Base-by-base conservation (phyloP, 192 early-diverging fungal genomes). In the Linnemannia elongata region DNA sequence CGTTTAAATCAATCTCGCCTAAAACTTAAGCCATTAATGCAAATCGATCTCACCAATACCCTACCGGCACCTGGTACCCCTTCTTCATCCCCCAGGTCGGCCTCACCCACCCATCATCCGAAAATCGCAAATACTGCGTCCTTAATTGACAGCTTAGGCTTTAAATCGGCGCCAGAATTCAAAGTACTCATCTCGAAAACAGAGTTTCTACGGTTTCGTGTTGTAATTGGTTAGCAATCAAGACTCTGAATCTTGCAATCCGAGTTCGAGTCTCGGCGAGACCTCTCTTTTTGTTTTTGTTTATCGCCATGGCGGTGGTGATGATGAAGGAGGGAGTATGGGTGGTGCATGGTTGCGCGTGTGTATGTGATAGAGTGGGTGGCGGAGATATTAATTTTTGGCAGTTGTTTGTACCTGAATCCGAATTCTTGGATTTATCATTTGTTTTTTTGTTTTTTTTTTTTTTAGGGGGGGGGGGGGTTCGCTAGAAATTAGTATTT, bases 191-290 rank as follows among this genome's bases (percentile, higher is more conserved):
- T 54, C 52, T 54, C 52, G 44, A 44, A 17, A 22, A 22, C 52
- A 20, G 52, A 54, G 52, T 18, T 54, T 54, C 15, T 22, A 54
- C 22, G 52, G 52, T 54, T 54, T 54, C 52, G 52, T 54, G 52
- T 54, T 54, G 52, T 54, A 54, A 54, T 54, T 54, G 52, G 52
- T 54, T 55, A 55, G 52, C 52, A 55, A 55, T 55, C 52, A 55
- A 55, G 52, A 55, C 52, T 55, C 52, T 55, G 52, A 55, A 55
- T 55, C 52, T 55, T 55, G 52, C 52, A 55, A 55, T 55, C 52
- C 52, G 52, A 55, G 52, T 55, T 55, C 52, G 52, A 55, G 52
- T 55, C 52, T 55, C 52, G 52, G 52, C 52, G 52, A 55, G 52
- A 55, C 52, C 52, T 55, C 52, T 55, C 52, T 24, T 5, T 55